Conservation (phyloP, 805 yeast genomes). For the Starmerella geochares region DNA sequence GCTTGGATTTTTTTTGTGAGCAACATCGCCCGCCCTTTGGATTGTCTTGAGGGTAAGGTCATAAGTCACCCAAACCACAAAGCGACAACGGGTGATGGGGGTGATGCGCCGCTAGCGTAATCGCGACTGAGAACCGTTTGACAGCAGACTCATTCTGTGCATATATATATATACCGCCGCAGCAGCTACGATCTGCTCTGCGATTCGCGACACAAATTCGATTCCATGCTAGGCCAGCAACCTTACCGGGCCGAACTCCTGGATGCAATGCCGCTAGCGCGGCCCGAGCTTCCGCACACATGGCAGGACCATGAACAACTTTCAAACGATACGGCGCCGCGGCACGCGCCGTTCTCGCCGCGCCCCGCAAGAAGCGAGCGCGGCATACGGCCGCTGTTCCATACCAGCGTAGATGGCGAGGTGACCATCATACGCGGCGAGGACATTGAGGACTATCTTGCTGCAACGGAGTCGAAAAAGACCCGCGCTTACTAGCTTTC, state of each 20-base stretch:
- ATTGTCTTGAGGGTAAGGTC: background rate
- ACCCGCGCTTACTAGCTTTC: background rate
- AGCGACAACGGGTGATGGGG: conserved; percentile 1
- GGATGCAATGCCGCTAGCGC: background rate
- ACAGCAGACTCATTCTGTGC: background rate
- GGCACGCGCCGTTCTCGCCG: background rate
- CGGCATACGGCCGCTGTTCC: background rate
- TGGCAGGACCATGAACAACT: background rate
- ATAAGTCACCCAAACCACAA: background rate
- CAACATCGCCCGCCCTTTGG: background rate
- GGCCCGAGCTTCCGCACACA: background rate
- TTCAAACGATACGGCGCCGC: background rate
- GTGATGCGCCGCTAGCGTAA: conserved; percentile 6
- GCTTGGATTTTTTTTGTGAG: background rate
- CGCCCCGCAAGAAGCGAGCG: background rate
- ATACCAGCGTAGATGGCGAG: conserved; percentile 9
- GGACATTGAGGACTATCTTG: conserved; percentile 11
- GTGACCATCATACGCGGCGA: conserved; percentile 10
- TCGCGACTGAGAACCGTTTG: background rate
- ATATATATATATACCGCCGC: background rate
- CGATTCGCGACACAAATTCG: background rate
- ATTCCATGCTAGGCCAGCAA: background rate
- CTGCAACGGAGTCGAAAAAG: background rate
- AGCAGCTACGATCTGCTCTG: background rate
- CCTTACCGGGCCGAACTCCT: background rate